Percentiles rank a stretch among this genome's conserved stretches.
These are phyloP conservation scores for Ganoderma sp. DNA, from an alignment of 1,284 basidiomycete genomes.

Conservation along the genomic window DNA sequence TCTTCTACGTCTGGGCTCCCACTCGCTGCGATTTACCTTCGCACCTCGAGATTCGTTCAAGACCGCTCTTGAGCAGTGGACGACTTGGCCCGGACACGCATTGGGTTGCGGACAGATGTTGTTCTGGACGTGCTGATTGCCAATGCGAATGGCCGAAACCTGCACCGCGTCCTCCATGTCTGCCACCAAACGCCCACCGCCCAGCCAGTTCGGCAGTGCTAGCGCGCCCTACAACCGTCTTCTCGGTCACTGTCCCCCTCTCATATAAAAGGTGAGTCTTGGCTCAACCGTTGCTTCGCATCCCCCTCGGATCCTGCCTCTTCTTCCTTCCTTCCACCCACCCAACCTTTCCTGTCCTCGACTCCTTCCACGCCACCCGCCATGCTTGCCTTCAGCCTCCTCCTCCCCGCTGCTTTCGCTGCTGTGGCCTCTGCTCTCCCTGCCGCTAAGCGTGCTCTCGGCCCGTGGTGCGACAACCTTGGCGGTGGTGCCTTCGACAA, in stretches of 20 bases:
- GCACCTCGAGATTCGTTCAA: not conserved
- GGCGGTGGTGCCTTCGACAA: conserved; percentile 34
- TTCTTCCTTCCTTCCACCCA: not conserved
- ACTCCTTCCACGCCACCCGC: conserved; percentile 11
- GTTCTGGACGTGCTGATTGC: not conserved
- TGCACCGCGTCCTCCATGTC: conserved; percentile 1
- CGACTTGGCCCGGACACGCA: conserved; percentile 1
- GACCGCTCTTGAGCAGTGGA: not conserved
- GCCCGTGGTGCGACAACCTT: conserved; percentile 28
- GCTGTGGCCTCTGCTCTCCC: conserved; percentile 21
- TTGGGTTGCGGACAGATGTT: no score
- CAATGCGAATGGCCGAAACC: not conserved
- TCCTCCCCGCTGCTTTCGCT: conserved; percentile 25
- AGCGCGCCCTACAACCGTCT: not conserved
- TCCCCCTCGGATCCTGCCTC: not conserved
- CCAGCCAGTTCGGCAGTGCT: conserved; percentile 1
- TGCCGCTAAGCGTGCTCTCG: conserved; percentile 22
- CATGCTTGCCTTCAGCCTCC: conserved; percentile 26
- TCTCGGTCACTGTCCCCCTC: not conserved
- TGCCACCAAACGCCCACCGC: not conserved
- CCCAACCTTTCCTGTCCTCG: not conserved
- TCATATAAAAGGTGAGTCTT: not conserved
- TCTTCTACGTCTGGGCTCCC: not conserved
- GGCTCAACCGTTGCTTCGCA: not conserved
- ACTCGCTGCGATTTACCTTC: not conserved